Evolutionary conservation across 176 grass and related monocot species (phyloP).

Genomic region (Aegilops sharonensis): DNA sequence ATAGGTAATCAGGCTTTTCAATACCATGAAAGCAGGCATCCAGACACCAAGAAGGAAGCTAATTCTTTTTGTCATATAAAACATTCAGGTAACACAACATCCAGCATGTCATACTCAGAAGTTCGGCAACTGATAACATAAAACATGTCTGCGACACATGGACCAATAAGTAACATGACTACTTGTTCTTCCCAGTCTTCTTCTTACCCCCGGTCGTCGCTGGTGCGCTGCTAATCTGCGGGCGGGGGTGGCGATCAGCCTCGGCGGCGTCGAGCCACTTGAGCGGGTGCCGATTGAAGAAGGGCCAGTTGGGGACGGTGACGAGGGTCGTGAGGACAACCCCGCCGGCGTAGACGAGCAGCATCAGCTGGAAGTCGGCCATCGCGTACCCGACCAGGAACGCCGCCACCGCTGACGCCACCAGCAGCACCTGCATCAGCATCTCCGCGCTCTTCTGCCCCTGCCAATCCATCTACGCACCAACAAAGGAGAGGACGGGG

Average conservation of each 20-base stretch:
- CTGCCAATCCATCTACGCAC: constrained; percentile 83
- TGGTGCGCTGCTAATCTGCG: constrained; percentile 39
- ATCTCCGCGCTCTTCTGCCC: constrained; percentile 90
- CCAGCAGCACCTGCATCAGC: constrained; percentile 88
- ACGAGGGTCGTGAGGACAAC: constrained; percentile 78
- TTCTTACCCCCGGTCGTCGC: constrained; percentile 48
- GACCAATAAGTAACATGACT: constrained; percentile 8
- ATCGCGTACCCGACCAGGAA: constrained; percentile 59
- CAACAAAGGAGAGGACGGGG: neutral
- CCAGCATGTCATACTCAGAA: constrained; percentile 18
- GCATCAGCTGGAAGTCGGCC: constrained; percentile 77
- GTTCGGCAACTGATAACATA: neutral
- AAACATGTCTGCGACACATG: constrained; percentile 12
- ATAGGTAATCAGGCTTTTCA: neutral
- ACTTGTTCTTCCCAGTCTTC: constrained; percentile 82
- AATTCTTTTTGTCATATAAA: neutral
- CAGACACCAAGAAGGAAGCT: neutral
- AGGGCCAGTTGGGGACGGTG: constrained; percentile 88
- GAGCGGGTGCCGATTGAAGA: constrained; percentile 72
- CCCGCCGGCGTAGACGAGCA: constrained; percentile 74
- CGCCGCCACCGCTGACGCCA: constrained; percentile 55
- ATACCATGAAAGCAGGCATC: neutral
- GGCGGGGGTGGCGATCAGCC: constrained; percentile 74
- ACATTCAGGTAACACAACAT: neutral
- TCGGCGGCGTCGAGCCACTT: constrained; percentile 84